Percentiles rank a stretch among this genome's conserved stretches.
Evolutionary conservation across 139 green algal species (phyloP).

Genomic region (Micractinium sp.): DNA sequence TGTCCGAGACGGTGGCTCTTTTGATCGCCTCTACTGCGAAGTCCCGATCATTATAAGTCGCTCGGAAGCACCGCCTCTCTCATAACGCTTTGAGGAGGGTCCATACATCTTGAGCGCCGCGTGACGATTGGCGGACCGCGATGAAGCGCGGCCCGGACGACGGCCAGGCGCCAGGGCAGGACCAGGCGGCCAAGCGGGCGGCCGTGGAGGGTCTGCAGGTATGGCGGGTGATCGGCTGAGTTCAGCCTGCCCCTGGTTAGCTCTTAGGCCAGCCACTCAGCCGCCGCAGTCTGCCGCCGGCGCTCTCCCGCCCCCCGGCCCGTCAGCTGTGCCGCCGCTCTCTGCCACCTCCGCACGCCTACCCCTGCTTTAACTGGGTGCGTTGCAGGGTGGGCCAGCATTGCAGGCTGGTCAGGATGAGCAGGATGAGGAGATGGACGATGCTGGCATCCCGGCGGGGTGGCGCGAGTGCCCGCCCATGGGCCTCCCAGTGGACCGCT

Average conservation of each 20-base stretch:
- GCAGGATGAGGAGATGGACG: slow-evolving; percentile 47
- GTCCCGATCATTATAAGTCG: too few relatives aligned
- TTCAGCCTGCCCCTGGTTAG: too few relatives aligned
- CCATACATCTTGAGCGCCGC: too few relatives aligned
- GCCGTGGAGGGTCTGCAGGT: slow-evolving; percentile 2
- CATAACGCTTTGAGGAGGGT: too few relatives aligned
- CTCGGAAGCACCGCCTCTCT: too few relatives aligned
- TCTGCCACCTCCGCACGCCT: too few relatives aligned
- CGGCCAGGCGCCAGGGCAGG: background rate
- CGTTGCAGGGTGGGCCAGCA: background rate
- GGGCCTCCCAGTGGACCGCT: slow-evolving; percentile 35
- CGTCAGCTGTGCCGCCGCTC: too few relatives aligned
- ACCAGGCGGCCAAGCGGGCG: background rate
- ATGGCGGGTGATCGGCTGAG: background rate
- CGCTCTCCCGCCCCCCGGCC: background rate
- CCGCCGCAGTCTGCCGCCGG: background rate
- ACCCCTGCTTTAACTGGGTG: background rate
- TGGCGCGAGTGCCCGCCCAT: slow-evolving; percentile 43
- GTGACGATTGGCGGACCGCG: too few relatives aligned
- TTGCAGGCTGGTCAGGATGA: background rate
- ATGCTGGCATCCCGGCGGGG: slow-evolving; percentile 34
- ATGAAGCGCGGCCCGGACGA: slow-evolving; percentile 10
- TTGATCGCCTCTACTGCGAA: too few relatives aligned
- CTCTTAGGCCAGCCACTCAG: background rate
- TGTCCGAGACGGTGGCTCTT: too few relatives aligned